Base-by-base conservation (phyloP, 176 grass and related monocot genomes). In the Oryza rufipogon region DNA sequence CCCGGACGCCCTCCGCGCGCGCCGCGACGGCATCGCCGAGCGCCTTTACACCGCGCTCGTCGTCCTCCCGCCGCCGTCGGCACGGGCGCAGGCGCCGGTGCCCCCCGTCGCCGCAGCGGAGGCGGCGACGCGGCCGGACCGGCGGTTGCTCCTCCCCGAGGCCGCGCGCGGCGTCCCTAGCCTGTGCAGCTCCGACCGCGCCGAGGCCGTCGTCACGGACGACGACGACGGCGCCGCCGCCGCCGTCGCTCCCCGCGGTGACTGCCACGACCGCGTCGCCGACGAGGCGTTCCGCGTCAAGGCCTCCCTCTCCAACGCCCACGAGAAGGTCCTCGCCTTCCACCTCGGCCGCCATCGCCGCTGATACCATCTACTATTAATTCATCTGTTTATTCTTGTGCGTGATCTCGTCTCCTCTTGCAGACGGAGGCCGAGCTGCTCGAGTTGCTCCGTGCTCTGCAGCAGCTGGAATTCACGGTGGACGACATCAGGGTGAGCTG, bases 381-480 rank as follows among this genome's bases (percentile, higher is more conserved):
- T 64, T 71, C 1, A 19, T 84, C 32, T 51, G 63, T 8, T 66
- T 49, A 5, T 15, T 74, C 7, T 15, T 49, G 6, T 8, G 69
- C n/a, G 9, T 36, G 30, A 52, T 70, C 9, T 64, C 34, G 44
- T 65, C 9, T 51, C 22, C 17, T 77, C 52, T 33, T 74, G 60
- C 90, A 94, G 92, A 78, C 92, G 33, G 92, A 94, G 79, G 86
- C 68, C 12, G 82, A 85, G 64, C 41, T 94, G 41, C 84, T 92
- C 12, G 75, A 92, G 32, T 77, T 89, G 22, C 82, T 94, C 9
- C 6, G 12, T 67, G 83, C 79, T 42, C 71, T 94, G 85, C 71
- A 83, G 49, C 52, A 80, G 79, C 39, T 94, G 82, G 88, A 92
- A 75, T 87, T 94, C 67, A 88, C 90, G n/a, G 82, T 88, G 68